phyloP scores from a whole-genome alignment of 2,329 filamentous ascomycete species.

The Aureobasidium leucospermi region DNA sequence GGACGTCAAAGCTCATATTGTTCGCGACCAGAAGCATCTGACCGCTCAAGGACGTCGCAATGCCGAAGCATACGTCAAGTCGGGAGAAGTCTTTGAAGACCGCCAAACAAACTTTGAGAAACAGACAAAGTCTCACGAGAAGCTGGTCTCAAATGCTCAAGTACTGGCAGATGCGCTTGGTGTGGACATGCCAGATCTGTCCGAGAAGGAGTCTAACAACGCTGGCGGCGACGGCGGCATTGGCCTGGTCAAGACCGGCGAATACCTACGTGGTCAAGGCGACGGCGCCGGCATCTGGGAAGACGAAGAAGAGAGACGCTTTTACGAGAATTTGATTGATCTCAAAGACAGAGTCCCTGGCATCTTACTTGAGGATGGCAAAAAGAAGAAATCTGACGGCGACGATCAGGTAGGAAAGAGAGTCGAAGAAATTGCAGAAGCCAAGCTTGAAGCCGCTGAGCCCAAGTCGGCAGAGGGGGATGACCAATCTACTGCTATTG shows the following conservation, averaged over 20 bases:
- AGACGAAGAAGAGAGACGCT: slow-evolving; percentile 93
- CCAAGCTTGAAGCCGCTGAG: slow-evolving; percentile 31
- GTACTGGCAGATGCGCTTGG: slow-evolving; percentile 81
- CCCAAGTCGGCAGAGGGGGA: slow-evolving; percentile 55
- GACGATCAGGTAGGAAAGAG: slow-evolving; percentile 82
- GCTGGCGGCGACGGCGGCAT: slow-evolving; percentile 67
- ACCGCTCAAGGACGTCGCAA: slow-evolving; percentile 84
- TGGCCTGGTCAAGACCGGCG: slow-evolving; percentile 85
- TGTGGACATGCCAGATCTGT: slow-evolving; percentile 87
- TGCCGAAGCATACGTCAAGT: slow-evolving; percentile 96
- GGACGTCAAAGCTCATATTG: slow-evolving; percentile 79
- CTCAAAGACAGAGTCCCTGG: slow-evolving; percentile 91
- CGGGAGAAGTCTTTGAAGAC: slow-evolving; percentile 96
- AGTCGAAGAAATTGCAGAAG: slow-evolving; percentile 31
- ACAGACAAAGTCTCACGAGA: slow-evolving; percentile 84
- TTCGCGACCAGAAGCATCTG: slow-evolving; percentile 88
- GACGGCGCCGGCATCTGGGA: slow-evolving; percentile 97
- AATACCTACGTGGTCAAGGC: slow-evolving; percentile 82
- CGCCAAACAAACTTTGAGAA: slow-evolving; percentile 94
- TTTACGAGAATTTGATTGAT: slow-evolving; percentile 95
- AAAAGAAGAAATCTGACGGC: slow-evolving; percentile 80
- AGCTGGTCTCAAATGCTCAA: slow-evolving; percentile 82
- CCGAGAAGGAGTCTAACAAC: slow-evolving; percentile 68
- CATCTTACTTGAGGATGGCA: slow-evolving; percentile 85
- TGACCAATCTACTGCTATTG: slow-evolving; percentile 87